Evolutionary conservation across 768 basidiomycete species (phyloP), one percentile per base, ranked within the genome.

Genomic region (Dacryopinax spathularia): DNA sequence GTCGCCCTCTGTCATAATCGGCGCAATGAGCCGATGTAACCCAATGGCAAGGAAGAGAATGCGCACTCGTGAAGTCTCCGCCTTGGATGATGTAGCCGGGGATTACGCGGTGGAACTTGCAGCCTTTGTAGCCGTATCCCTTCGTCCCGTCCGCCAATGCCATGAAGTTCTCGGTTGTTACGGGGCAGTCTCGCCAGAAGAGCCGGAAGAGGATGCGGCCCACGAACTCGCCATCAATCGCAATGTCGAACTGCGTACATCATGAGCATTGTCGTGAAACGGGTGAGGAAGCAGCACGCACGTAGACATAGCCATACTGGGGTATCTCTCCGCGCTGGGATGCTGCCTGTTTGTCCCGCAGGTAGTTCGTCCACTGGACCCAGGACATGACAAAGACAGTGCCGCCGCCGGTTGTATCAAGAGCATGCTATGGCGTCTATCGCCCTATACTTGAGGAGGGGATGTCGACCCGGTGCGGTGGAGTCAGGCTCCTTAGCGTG

Each of bases 311-410:
- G 13, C 25, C 48, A 31, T 56, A 56, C 25, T 56, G 48, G 5
- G 48, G 48, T 22, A 56, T 31, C 48, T 56, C 48, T 22, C 48
- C 48, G 15, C 48, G 22, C 20, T 56, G 25, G 15, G 48, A 10
- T 2, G 48, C 48, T 9, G 48, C 48, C 29, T 25, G 25, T 29
- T 29, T 22, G 29, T 56, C 48, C 25, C 48, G 48, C 25, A 56
- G 48, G 48, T 56, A 56, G 48, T 56, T 56, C 25, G 48, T 56
- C 48, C 48, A 56, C 48, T 56, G 48, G 9, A 56, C 48, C 48
- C 48, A 56, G 31, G 48, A 56, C 48, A 56, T 56, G 29, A 41
- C 39, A 7, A 6, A 18, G 39, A 41, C 16, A 41, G 39, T 6
- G 22, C 22, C 39, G 39, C 39, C 39, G 39, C 39, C 22, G 7